Conservation (phyloP, 768 basidiomycete species). For the Xanthoconium stramineum region DNA sequence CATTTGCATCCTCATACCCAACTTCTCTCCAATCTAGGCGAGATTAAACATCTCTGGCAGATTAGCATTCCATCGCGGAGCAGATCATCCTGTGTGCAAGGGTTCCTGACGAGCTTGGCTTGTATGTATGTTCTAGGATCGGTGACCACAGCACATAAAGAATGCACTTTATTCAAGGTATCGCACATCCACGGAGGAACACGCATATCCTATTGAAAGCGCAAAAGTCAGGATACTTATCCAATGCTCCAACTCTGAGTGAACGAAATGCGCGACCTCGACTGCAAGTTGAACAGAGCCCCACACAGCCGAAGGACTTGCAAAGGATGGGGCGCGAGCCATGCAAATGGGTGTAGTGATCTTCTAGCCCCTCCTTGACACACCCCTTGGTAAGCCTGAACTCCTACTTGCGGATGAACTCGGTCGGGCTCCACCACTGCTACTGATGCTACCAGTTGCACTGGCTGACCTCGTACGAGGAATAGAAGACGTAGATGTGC, state of each 20-base stretch:
- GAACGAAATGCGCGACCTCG: background rate
- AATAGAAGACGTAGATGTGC: slow-evolving; percentile 12
- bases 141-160: background rate
- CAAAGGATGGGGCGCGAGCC: background rate
- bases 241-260: background rate
- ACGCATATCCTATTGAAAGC: slow-evolving; percentile 3
- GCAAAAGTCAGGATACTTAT: background rate
- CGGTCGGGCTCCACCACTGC: slow-evolving; percentile 19
- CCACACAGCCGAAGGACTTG: background rate
- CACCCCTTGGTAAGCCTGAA: slow-evolving; percentile 25
- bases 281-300: background rate
- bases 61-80: background rate
- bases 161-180: background rate
- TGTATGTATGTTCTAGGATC: background rate
- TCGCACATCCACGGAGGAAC: slow-evolving; percentile 2
- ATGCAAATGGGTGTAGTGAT: background rate
- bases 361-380: slow-evolving; percentile 24
- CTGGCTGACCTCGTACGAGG: slow-evolving; percentile 27
- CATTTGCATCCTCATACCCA: too few species aligned
- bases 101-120: background rate
- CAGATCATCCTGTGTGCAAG: background rate
- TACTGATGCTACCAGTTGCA: slow-evolving; percentile 23
- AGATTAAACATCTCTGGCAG: too few species aligned
- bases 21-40: too few species aligned
- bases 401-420: slow-evolving; percentile 24